These are phyloP conservation scores for Carex cristatella DNA, from an alignment of 176 grass and related monocot genomes.

Conservation along the genomic window DNA sequence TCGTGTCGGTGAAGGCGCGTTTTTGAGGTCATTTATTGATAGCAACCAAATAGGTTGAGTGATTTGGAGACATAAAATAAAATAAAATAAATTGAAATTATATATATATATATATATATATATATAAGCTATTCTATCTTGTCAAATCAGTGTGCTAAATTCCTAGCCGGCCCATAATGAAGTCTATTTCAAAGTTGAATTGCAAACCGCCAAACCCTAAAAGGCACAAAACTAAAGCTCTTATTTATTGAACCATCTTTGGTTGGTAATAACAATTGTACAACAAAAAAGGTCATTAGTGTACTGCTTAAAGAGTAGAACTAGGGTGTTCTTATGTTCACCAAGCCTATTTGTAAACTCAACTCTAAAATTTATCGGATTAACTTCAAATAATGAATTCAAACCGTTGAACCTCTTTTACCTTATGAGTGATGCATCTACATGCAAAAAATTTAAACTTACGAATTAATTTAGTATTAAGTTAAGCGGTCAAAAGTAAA, in stretches of 20 bases:
- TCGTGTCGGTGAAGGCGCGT: constrained; percentile 8
- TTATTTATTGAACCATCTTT: not conserved
- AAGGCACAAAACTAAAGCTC: not conserved
- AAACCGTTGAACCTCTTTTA: no score
- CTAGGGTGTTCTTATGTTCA: no score
- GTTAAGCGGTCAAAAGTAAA: no score
- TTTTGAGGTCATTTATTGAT: constrained; percentile 24
- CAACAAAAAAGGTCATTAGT: not conserved
- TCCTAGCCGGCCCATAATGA: not conserved
- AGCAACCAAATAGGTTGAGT: constrained; percentile 23
- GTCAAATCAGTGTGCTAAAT: not conserved
- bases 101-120: no score
- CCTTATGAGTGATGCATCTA: no score
- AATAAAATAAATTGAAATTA: not conserved
- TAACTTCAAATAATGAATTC: no score
- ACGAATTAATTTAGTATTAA: no score
- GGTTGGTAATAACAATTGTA: not conserved
- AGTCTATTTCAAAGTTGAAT: not conserved
- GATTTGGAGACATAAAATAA: not conserved
- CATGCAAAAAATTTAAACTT: no score
- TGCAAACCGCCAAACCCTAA: not conserved
- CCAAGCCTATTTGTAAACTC: no score
- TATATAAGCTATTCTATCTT: not conserved
- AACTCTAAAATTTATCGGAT: no score
- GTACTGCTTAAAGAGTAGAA: not conserved